Evolutionary conservation across 768 basidiomycete genomes (phyloP), one percentile per base, ranked within the genome.

Genomic region (Russula brevipes): DNA sequence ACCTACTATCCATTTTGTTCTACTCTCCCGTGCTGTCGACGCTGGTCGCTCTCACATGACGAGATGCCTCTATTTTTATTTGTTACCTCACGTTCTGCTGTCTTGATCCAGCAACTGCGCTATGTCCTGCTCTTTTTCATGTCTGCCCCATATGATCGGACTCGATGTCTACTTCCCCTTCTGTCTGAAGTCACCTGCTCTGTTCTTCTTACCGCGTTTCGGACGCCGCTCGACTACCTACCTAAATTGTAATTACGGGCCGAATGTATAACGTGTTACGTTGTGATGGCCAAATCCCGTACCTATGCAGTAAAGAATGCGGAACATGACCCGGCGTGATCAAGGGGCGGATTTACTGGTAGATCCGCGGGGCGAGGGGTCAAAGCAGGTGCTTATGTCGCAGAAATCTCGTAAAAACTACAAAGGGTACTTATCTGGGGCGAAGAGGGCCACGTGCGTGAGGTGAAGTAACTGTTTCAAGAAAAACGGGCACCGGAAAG

Each of bases 321-420:
- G 36, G 33, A 41, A 58, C n/a, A 11, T n/a, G 44, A 57, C 19
- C 5, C n/a, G 11, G 33, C 11, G 51, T n/a, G 41, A 54, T 49
- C 45, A 39, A 49, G 14, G 10, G 41, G 41, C 33, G 55, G 24
- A 11, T 7, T 39, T 6, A 58, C 46, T 52, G 16, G 5, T 53
- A 59, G 57, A 59, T 63, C 57, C 45, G 62, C 52, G 57, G 61
- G 31, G 36, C 12, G 56, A 46, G 36, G 44, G 41, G 41, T 33
- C 49, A 44, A 60, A 36, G 5, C 46, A 46, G 24, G 54, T 16
- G 12, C 33, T 41, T 16, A 24, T 24, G 53, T 17, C 3, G 24
- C 45, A 11, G 35, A 19, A 33, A 4, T 36, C 44, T 33, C 4
- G 19, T 47, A 46, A 30, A 14, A 54, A 19, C 42, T 17, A 30